A percentile compares a stretch with the other conserved stretches of the same genome.
phyloP scores from a whole-genome alignment of 2,329 filamentous ascomycete species.

The Onygena corvina region DNA sequence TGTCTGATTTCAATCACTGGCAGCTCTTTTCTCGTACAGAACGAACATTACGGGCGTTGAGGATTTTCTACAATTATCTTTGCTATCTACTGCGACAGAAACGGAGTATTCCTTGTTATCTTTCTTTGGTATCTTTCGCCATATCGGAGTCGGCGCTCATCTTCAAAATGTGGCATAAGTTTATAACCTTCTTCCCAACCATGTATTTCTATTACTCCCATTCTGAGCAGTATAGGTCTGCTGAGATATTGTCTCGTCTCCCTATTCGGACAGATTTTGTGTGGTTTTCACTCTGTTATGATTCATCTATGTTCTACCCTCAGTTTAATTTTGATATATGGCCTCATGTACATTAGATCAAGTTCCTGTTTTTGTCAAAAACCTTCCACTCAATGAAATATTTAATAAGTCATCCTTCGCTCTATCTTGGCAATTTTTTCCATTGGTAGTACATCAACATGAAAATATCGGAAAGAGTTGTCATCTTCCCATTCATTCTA shows the following conservation, averaged over 20 bases:
- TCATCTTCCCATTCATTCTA: too few relatives aligned
- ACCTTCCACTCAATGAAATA: not conserved
- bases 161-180: not conserved
- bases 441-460: too few relatives aligned
- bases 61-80: not conserved
- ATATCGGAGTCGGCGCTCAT: conserved; percentile 2
- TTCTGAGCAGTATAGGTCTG: not conserved
- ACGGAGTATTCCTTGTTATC: not conserved
- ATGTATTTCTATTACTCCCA: conserved; percentile 9
- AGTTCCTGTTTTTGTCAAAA: too few relatives aligned
- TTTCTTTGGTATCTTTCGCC: not conserved
- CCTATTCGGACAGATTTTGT: too few relatives aligned
- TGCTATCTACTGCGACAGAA: not conserved
- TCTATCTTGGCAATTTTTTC: too few relatives aligned
- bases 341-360: not conserved
- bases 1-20: not conserved
- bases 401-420: too few relatives aligned
- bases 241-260: conserved; percentile 1
- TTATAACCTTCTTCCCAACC: not conserved
- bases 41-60: conserved; percentile 3
- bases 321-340: not conserved
- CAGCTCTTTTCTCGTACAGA: not conserved
- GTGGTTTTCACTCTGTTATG: conserved; percentile 1
- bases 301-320: not conserved
- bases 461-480: too few relatives aligned